Conservation (phyloP, 768 basidiomycete genomes). For the Tylopilus balloui region DNA sequence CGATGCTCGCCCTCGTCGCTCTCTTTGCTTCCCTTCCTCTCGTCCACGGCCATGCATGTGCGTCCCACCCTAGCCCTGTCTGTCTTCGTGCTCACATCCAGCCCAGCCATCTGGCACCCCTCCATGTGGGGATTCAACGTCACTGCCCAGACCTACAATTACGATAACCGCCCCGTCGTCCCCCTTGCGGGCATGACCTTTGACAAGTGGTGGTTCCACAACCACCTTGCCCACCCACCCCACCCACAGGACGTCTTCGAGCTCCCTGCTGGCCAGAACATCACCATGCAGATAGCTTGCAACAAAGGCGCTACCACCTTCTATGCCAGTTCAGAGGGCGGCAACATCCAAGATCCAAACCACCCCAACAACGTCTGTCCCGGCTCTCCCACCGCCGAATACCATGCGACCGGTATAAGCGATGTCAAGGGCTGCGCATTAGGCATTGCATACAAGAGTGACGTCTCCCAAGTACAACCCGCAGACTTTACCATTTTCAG, state of each 20-base stretch:
- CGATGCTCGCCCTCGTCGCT: conserved; percentile 1
- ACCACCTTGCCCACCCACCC: conserved; percentile 55
- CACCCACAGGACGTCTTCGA: conserved; percentile 52
- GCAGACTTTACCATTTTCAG: conserved; percentile 71
- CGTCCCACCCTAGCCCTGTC: background rate
- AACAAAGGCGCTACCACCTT: conserved; percentile 59
- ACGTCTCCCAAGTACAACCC: conserved; percentile 53
- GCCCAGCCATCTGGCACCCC: conserved; percentile 48
- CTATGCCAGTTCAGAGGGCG: conserved; percentile 49
- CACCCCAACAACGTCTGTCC: conserved; percentile 54
- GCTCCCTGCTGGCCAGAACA: conserved; percentile 54
- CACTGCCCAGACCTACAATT: conserved; percentile 46
- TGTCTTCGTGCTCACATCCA: background rate
- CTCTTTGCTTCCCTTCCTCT: conserved; percentile 3
- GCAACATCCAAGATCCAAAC: conserved; percentile 44
- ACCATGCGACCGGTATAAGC: conserved; percentile 51
- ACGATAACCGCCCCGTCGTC: conserved; percentile 60
- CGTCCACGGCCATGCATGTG: conserved; percentile 18
- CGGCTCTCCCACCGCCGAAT: conserved; percentile 37
- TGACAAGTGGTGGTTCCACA: conserved; percentile 58
- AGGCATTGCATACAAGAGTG: conserved; percentile 71
- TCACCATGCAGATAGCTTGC: conserved; percentile 52
- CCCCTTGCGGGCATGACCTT: conserved; percentile 38
- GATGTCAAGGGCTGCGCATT: conserved; percentile 64
- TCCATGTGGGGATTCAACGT: conserved; percentile 70